A percentile compares a stretch with the other conserved stretches of the same genome.
Evolutionary conservation across 2,329 filamentous ascomycete species (phyloP).

Genomic region (Mycocentrospora acerina): DNA sequence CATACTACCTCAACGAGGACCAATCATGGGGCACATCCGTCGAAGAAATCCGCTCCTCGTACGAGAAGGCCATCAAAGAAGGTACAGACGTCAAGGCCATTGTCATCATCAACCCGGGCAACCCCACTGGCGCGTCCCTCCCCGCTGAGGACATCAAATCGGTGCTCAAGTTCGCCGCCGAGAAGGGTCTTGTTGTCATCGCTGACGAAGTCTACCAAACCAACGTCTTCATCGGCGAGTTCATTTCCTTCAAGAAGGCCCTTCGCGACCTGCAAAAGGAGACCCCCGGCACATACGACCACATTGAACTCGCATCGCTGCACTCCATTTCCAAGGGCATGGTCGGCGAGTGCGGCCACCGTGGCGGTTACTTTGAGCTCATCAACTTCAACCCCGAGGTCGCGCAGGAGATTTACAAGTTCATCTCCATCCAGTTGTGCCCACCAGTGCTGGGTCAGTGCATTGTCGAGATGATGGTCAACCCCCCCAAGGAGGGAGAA

Average conservation of each 20-base stretch:
- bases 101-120: slow-evolving; percentile 97
- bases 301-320: slow-evolving; percentile 84
- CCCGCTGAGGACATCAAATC: slow-evolving; percentile 74
- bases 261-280: slow-evolving; percentile 76
- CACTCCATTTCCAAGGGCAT: slow-evolving; percentile 97
- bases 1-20: slow-evolving; percentile 89
- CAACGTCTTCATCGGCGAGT: slow-evolving; percentile 93
- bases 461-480: slow-evolving; percentile 96
- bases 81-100: slow-evolving; percentile 89
- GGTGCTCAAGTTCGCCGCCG: slow-evolving; percentile 83
- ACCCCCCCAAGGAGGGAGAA: slow-evolving; percentile 82
- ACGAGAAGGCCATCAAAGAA: slow-evolving; percentile 71
- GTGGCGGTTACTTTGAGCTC: slow-evolving; percentile 96
- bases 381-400: slow-evolving; percentile 84
- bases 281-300: slow-evolving; percentile 71
- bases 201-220: slow-evolving; percentile 99
- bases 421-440: slow-evolving; percentile 95
- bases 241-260: slow-evolving; percentile 92
- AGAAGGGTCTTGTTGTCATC: slow-evolving; percentile 84
- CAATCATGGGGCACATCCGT: slow-evolving; percentile 87
- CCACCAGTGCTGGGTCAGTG: slow-evolving; percentile 95
- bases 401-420: slow-evolving; percentile 95
- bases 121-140: slow-evolving; percentile 90
- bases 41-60: slow-evolving; percentile 70
- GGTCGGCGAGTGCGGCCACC: slow-evolving; percentile 97